Evolutionary conservation across 225 moss, liverwort and hornwort genomes (phyloP), one percentile per base, ranked within the genome.

Genomic region (Sphagnum contortum): DNA sequence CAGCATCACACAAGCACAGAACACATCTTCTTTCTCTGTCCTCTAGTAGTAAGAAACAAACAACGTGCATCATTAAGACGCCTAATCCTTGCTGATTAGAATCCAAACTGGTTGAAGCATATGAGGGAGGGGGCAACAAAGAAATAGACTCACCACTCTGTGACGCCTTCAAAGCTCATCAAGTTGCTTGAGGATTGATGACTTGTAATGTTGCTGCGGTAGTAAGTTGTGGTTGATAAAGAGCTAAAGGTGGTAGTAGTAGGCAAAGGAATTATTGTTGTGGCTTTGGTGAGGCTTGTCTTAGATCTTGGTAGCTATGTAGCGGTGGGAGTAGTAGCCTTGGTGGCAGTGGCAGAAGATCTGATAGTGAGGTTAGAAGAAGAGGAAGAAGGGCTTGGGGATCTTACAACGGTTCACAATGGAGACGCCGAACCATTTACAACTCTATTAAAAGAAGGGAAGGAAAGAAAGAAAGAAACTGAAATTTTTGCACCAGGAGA

Each of bases 101-200:
- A 29, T 29, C 29, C 29, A 29, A 29, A 29, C 29, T 29, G 29
- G 29, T 29, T 1, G 29, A 29, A 29, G n/a, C 29, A 29, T n/a
- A n/a, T n/a, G 29, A 0, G 29, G 0, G 29, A 29, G 29, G 29
- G 29, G 29, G 29, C 29, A 29, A 29, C 1, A 29, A 0, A 29
- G 29, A 29, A 29, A 29, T 29, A 29, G 12, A 72, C 70, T 79
- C 71, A 91, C 91, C 89, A 61, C 89, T 92, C 74, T 89, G 87
- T 58, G 87, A 82, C 50, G 47, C 10, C 64, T 77, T 81, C 47
- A 74, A 74, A 12, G 51, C 77, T 81, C 50, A 71, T 60, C 6
- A 74, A 59, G 59, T 55, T 80, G 47, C 64, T 76, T 62, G 76
- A 73, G 55, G 75, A 62, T 52, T 56, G 55, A 66, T 59, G 29